Conservation (phyloP, 129 eudicot genomes). For the Arctium lappa region DNA sequence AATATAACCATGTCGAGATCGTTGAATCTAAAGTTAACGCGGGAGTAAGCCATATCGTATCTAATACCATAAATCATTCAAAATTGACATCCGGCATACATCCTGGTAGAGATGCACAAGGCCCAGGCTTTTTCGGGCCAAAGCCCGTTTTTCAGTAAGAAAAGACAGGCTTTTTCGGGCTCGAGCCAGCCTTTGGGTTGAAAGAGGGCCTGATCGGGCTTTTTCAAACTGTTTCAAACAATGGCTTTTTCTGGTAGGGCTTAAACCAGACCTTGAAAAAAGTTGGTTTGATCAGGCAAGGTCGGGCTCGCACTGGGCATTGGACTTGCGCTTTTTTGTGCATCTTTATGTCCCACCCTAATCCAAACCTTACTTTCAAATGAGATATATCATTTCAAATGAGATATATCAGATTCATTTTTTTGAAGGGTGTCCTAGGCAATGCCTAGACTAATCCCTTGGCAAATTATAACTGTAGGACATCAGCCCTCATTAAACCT, state of each 20-base stretch:
- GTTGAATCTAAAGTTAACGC: constrained; percentile 75
- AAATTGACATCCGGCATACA: not conserved
- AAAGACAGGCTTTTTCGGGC: not conserved
- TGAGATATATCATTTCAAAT: no score
- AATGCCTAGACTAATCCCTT: no score
- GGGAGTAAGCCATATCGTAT: constrained; percentile 44
- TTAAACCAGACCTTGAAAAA: not conserved
- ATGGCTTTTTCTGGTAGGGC: not conserved
- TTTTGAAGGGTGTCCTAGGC: no score
- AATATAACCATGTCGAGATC: constrained; percentile 75
- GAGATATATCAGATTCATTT: not conserved
- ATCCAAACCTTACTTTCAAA: not conserved
- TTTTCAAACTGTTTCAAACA: no score
- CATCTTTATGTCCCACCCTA: not conserved
- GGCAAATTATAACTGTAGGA: no score
- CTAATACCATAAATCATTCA: not conserved
- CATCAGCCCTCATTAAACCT: no score
- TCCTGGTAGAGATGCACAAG: not conserved
- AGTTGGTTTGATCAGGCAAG: not conserved
- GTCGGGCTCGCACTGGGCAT: no score
- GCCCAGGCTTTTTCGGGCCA: not conserved
- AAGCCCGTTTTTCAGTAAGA: not conserved
- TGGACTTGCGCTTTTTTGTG: no score
- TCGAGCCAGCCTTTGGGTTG: not conserved
- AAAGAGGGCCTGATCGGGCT: not conserved